Evolutionary conservation across 2,329 filamentous ascomycete genomes (phyloP), one percentile per base, ranked within the genome.

Genomic region (Exserohilum turcica): DNA sequence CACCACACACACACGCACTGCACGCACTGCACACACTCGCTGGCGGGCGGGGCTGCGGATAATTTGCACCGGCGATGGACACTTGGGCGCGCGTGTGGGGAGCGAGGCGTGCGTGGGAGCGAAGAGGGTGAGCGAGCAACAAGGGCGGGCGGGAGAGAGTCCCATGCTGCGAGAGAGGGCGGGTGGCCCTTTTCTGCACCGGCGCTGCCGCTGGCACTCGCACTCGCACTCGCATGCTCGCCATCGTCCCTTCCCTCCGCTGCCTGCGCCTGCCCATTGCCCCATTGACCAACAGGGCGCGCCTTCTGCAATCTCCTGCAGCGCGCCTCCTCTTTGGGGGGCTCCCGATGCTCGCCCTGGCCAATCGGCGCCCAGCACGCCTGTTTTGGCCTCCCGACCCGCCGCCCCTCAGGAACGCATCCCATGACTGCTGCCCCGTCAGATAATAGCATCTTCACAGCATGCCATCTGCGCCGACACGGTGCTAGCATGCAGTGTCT

Each of bases 221-320:
- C n/a, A n/a, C n/a, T n/a, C n/a, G n/a, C n/a, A n/a, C n/a, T n/a
- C n/a, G n/a, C n/a, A n/a, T n/a, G n/a, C n/a, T n/a, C n/a, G n/a
- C 21, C 15, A 15, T 33, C 27, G 39, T 27, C 16, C n/a, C 12
- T n/a, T n/a, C n/a, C n/a, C 6, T 24, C n/a, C 19, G 32, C 13
- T 44, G 48, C 42, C 9, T 19, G 44, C 13, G 49, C 32, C 52
- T 15, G n/a, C 21, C n/a, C 38, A 7, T n/a, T n/a, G n/a, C n/a
- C n/a, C 21, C 7, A 24, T 40, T 65, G 64, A 66, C 56, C 60
- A 67, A 65, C 56, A 67, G 50, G 64, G 63, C 64, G 63, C 63
- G 63, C 63, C 44, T 51, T 48, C 56, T 54, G 64, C 63, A 67
- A 67, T 66, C 63, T 67, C 61, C 60, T 66, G 61, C 60, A 60